Evolutionary conservation across 352 stramenopile species (phyloP).

Genomic region (Phytophthora quininea): DNA sequence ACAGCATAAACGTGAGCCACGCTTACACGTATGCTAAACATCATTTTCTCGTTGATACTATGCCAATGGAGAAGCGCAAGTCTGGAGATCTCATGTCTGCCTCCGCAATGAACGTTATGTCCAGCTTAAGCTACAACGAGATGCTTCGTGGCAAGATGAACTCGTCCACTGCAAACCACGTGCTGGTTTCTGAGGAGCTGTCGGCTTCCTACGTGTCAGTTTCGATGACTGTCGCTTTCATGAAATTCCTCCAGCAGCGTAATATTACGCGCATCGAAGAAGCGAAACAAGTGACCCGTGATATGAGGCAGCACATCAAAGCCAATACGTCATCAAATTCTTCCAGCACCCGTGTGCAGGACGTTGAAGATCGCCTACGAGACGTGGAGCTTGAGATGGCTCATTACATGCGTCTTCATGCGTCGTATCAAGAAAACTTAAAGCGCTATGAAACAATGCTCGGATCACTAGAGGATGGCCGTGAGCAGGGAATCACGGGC

Average conservation of each 20-base stretch:
- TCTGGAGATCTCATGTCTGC: constrained; percentile 41
- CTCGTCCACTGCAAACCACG: constrained; percentile 60
- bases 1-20: constrained; percentile 72
- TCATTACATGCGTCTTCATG: constrained; percentile 67
- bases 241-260: constrained; percentile 72
- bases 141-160: constrained; percentile 66
- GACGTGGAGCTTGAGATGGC: constrained; percentile 61
- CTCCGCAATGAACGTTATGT: constrained; percentile 36
- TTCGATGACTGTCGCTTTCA: constrained; percentile 81
- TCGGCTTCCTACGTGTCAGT: constrained; percentile 82
- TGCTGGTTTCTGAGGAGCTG: constrained; percentile 85
- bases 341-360: constrained; percentile 24
- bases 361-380: constrained; percentile 46
- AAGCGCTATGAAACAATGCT: constrained; percentile 73
- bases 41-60: constrained; percentile 80
- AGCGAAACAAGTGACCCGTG: constrained; percentile 48
- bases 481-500: constrained; percentile 83
- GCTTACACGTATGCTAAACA: constrained; percentile 83
- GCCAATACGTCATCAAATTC: constrained; percentile 13
- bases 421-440: constrained; percentile 69
- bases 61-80: constrained; percentile 57
- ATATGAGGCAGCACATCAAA: constrained; percentile 67
- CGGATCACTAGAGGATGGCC: constrained; percentile 73
- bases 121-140: constrained; percentile 56
- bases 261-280: constrained; percentile 74